A percentile compares a stretch with the other conserved stretches of the same genome.
phyloP scores from a whole-genome alignment of 495 filamentous ascomycete genomes.

The Trichoderma asperelloides region DNA sequence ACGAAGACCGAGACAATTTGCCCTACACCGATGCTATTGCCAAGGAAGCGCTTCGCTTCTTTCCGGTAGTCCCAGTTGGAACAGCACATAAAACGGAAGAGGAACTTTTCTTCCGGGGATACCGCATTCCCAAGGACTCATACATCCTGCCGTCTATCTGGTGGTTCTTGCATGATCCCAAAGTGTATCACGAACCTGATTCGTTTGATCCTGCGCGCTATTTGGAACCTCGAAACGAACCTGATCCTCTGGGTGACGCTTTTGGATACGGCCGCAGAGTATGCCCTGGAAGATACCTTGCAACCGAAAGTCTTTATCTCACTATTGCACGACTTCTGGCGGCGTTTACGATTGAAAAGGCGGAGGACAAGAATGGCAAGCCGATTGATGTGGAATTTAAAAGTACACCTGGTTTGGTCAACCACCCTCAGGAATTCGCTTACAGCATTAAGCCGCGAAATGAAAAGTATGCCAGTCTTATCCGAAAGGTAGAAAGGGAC shows the following conservation, averaged over 20 bases:
- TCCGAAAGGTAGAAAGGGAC: conserved; percentile 27
- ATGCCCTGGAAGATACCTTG: conserved; percentile 43
- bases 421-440: conserved; percentile 26
- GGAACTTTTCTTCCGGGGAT: conserved; percentile 42
- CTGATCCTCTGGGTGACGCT: conserved; percentile 32
- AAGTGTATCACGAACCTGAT: conserved; percentile 30
- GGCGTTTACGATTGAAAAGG: conserved; percentile 30
- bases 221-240: conserved; percentile 28
- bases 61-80: conserved; percentile 33
- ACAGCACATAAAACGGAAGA: conserved; percentile 36
- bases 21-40: conserved; percentile 37
- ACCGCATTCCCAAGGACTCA: conserved; percentile 39
- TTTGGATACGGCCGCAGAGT: conserved; percentile 48
- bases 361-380: conserved; percentile 20
- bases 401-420: conserved; percentile 26
- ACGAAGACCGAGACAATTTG: conserved; percentile 29
- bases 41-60: conserved; percentile 39
- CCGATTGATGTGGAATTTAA: conserved; percentile 16
- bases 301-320: conserved; percentile 36
- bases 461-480: conserved; percentile 23
- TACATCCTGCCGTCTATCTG: conserved; percentile 25
- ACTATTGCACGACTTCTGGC: conserved; percentile 35
- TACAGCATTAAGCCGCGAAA: conserved; percentile 26
- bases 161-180: conserved; percentile 30
- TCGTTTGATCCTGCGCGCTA: conserved; percentile 38